phyloP scores from a whole-genome alignment of 805 yeast genomes.

The Myxozyma nipponensis region DNA sequence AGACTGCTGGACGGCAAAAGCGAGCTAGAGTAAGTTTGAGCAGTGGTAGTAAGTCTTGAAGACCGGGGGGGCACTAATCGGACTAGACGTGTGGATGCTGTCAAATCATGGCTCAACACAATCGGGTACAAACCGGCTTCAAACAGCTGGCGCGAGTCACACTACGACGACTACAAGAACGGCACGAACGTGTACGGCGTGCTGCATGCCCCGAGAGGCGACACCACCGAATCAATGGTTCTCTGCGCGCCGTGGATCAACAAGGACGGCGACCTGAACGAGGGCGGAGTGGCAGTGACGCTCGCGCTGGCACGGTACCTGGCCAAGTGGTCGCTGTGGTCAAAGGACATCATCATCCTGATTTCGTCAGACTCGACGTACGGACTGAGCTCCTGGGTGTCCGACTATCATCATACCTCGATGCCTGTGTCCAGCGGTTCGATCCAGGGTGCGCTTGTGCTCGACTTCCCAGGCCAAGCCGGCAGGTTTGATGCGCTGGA shows the following conservation, averaged over 20 bases:
- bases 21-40: conserved; percentile 26
- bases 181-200: conserved; percentile 68
- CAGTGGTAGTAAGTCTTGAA: background rate
- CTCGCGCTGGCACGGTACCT: conserved; percentile 75
- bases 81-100: conserved; percentile 43
- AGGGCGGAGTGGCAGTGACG: conserved; percentile 75
- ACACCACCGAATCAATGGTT: conserved; percentile 92
- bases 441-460: conserved; percentile 80
- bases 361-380: conserved; percentile 67
- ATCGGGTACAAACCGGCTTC: conserved; percentile 66
- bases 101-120: conserved; percentile 60
- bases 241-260: conserved; percentile 84
- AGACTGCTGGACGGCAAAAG: conserved; percentile 35
- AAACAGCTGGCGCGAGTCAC: conserved; percentile 39
- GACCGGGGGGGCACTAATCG: background rate
- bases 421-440: conserved; percentile 89
- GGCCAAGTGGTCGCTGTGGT: conserved; percentile 87
- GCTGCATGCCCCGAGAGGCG: conserved; percentile 90
- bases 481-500: conserved; percentile 76
- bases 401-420: conserved; percentile 68
- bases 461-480: conserved; percentile 65
- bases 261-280: conserved; percentile 58
- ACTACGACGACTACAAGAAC: conserved; percentile 29
- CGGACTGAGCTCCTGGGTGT: conserved; percentile 83
- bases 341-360: conserved; percentile 85